Percentiles rank a stretch among this genome's conserved stretches.
These are phyloP conservation scores for Hortiboletus flavorubellus DNA, from an alignment of 768 basidiomycete genomes.

Conservation along the genomic window DNA sequence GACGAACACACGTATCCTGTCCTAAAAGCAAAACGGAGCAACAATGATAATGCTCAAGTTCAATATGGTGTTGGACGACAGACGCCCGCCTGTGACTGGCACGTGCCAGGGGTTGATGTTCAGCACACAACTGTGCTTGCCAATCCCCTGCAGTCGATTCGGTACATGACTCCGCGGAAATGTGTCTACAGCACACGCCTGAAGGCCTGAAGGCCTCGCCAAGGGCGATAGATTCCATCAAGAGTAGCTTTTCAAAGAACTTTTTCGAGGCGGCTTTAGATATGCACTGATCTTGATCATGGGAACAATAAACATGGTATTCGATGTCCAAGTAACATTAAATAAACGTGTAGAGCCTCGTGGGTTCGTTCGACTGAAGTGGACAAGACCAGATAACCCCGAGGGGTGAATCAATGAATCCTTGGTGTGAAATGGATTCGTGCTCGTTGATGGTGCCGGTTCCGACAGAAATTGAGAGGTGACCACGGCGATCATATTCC, in stretches of 20 bases:
- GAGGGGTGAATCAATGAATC: slow-evolving; percentile 30
- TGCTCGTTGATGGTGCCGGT: slow-evolving; percentile 27
- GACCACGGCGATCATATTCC: slow-evolving; percentile 29
- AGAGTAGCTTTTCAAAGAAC: neutral
- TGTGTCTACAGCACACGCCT: neutral
- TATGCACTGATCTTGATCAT: slow-evolving; percentile 25
- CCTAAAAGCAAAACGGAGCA: neutral
- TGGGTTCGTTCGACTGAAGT: slow-evolving; percentile 21
- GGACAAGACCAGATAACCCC: slow-evolving; percentile 27
- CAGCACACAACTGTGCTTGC: neutral
- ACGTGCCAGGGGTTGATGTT: slow-evolving; percentile 9
- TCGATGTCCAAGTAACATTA: slow-evolving; percentile 24
- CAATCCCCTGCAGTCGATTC: slow-evolving; percentile 2
- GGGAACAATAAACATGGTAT: slow-evolving; percentile 24
- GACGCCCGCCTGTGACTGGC: neutral
- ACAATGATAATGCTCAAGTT: neutral
- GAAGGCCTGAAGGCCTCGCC: neutral
- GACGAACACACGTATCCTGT: neutral
- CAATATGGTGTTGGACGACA: neutral
- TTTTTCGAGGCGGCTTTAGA: slow-evolving; percentile 10
- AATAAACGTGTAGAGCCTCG: slow-evolving; percentile 35
- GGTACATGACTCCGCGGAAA: slow-evolving; percentile 13
- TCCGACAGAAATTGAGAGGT: slow-evolving; percentile 31
- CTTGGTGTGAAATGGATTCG: slow-evolving; percentile 21
- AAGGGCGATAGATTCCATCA: neutral